phyloP scores from a whole-genome alignment of 805 yeast genomes.

The Pichia kluyveri region DNA sequence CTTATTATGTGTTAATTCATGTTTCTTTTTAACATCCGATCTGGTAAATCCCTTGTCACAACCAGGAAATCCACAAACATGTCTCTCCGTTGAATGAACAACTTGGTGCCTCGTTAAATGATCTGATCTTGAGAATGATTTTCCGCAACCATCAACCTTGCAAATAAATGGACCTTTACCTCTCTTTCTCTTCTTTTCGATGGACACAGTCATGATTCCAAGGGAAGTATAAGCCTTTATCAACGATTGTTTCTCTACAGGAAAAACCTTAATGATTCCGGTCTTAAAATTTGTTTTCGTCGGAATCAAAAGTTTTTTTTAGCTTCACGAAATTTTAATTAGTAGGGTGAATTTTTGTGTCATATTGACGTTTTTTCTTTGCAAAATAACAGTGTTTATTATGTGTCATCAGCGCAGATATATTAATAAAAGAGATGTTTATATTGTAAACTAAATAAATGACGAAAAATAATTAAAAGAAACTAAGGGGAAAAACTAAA shows the following conservation, averaged over 20 bases:
- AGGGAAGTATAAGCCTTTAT: background rate
- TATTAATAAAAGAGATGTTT: too few species aligned
- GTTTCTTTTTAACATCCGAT: conserved; percentile 39
- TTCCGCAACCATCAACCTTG: conserved; percentile 36
- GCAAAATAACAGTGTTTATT: too few species aligned
- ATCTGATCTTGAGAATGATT: conserved; percentile 48
- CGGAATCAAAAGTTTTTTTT: too few species aligned
- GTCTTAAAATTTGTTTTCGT: too few species aligned
- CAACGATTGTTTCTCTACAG: too few species aligned
- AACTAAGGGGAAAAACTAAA: background rate
- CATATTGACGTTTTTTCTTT: too few species aligned
- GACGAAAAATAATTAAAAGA: background rate
- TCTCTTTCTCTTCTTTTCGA: conserved; percentile 8
- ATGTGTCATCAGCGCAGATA: too few species aligned
- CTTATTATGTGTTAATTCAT: conserved; percentile 29
- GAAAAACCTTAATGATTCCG: too few species aligned
- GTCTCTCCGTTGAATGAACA: conserved; percentile 40
- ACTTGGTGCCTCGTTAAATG: conserved; percentile 49
- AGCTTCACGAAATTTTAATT: too few species aligned
- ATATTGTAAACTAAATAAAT: too few species aligned
- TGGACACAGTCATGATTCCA: background rate
- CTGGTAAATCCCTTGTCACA: conserved; percentile 49
- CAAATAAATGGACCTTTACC: conserved; percentile 19
- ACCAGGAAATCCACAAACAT: conserved; percentile 34
- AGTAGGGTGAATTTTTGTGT: too few species aligned